Evolutionary conservation across 352 stramenopile species (phyloP), one percentile per base, ranked within the genome.

Genomic region (Globisporangium paddicum): DNA sequence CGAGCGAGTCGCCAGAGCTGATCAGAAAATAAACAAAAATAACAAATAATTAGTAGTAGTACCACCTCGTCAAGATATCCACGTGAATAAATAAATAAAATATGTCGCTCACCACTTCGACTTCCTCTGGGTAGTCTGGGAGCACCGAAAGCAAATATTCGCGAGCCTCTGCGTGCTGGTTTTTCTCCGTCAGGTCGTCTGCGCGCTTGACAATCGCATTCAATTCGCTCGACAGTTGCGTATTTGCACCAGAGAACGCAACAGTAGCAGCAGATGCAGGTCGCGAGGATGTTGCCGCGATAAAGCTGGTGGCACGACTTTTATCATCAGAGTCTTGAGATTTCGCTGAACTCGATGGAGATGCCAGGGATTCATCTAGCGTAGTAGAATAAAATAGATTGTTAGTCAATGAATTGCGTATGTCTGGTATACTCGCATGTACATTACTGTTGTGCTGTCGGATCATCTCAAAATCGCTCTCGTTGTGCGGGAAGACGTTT

Each of bases 1-100:
- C 79, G 75, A 25, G 82, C 73, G 34, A 86, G 60, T 40, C 79
- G 77, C 79, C 82, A 91, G 4, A 87, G 47, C 79, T 91, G 37
- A 25, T 40, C 2, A 19, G 7, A 21, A 9, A n/a, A 60, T 21
- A 42, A 23, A 32, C 10, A 21, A 5, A 58, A n/a, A 34, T 18
- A 19, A 19, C 48, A 30, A 16, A 52, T 4, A n/a, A n/a, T n/a
- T n/a, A 48, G 2, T n/a, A 48, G 10, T 37, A 50, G 19, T 34
- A 37, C 13, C 30, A 32, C 16, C n/a, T 48, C 19, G 19, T 32
- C 10, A 18, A 28, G 2, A 21, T 7, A 21, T 42, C 14, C 37
- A 19, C 28, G 28, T 42, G 37, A 6, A 19, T n/a, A 42, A 42
- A n/a, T n/a, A n/a, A 42, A 42, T 42, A 2, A 7, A 7, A n/a